Evolutionary conservation across 2,329 filamentous ascomycete genomes (phyloP).

Genomic region (Hyphodiscus sp.): DNA sequence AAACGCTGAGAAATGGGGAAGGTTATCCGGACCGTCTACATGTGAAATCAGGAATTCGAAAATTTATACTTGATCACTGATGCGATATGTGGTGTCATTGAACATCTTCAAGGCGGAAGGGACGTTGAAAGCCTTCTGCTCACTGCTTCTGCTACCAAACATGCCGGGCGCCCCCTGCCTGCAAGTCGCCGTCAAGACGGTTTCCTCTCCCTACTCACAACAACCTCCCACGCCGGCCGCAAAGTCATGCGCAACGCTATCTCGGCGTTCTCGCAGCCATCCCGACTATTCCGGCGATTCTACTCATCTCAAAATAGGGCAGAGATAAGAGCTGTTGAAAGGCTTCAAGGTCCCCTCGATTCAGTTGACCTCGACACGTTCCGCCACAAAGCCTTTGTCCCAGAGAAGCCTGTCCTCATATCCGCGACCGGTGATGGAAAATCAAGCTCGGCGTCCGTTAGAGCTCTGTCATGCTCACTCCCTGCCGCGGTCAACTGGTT

Average conservation of each 20-base stretch:
- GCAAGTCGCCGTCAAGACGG: too few species aligned
- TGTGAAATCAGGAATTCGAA: too few species aligned
- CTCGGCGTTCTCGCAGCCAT: background rate
- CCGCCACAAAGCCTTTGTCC: constrained; percentile 43
- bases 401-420: constrained; percentile 46
- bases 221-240: background rate
- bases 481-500: constrained; percentile 59
- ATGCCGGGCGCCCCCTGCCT: too few species aligned
- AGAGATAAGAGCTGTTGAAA: constrained; percentile 4
- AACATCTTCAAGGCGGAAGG: background rate
- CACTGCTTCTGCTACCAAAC: too few species aligned
- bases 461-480: constrained; percentile 33
- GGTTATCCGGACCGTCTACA: too few species aligned
- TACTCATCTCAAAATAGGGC: background rate
- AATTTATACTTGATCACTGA: background rate
- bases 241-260: background rate
- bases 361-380: constrained; percentile 40
- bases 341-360: constrained; percentile 12
- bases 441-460: background rate
- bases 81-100: background rate
- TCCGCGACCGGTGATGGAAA: constrained; percentile 19
- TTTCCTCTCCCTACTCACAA: too few species aligned
- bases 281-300: background rate
- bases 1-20: too few species aligned
- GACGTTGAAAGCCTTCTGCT: too few species aligned